phyloP scores from a whole-genome alignment of 2,329 filamentous ascomycete species.

The Eurotiales sp. region DNA sequence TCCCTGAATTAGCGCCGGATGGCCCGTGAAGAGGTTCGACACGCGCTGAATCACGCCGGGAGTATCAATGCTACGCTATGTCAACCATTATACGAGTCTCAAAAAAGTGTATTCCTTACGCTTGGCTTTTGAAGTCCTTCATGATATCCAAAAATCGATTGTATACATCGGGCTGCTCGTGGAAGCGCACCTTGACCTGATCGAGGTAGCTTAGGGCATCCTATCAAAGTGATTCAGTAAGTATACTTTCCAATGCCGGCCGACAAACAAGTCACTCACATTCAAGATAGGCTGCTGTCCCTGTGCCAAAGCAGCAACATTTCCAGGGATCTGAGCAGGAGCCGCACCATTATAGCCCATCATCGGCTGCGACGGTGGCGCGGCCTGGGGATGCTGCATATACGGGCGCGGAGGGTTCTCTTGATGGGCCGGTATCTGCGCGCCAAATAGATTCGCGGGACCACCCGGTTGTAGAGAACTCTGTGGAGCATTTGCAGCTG shows the following conservation, averaged over 20 bases:
- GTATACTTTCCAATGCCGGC: not conserved
- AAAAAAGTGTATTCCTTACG: slow-evolving; percentile 54
- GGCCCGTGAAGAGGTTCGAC: slow-evolving; percentile 90
- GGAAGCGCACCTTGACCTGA: slow-evolving; percentile 97
- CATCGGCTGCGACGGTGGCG: slow-evolving; percentile 52
- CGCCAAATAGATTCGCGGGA: slow-evolving; percentile 64
- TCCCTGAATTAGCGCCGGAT: slow-evolving; percentile 91
- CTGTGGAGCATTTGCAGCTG: slow-evolving; percentile 51
- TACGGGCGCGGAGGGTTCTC: slow-evolving; percentile 54
- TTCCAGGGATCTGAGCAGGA: slow-evolving; percentile 44
- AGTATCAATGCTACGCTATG: slow-evolving; percentile 70
- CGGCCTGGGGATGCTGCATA: slow-evolving; percentile 61
- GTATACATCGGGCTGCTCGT: slow-evolving; percentile 94
- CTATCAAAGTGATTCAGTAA: slow-evolving; percentile 27
- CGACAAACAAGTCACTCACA: slow-evolving; percentile 35
- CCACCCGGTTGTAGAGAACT: slow-evolving; percentile 57
- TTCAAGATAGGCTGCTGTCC: slow-evolving; percentile 80
- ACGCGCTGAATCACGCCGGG: slow-evolving; percentile 96
- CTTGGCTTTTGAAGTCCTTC: slow-evolving; percentile 99
- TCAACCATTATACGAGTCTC: slow-evolving; percentile 13
- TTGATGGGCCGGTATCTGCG: slow-evolving; percentile 56
- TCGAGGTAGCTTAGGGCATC: slow-evolving; percentile 93
- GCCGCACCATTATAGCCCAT: slow-evolving; percentile 45
- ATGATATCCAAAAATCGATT: slow-evolving; percentile 97
- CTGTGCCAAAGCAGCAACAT: slow-evolving; percentile 62